Evolutionary conservation across 176 grass and related monocot genomes (phyloP), one percentile per base, ranked within the genome.

Genomic region (Hyparrhenia diplandra): DNA sequence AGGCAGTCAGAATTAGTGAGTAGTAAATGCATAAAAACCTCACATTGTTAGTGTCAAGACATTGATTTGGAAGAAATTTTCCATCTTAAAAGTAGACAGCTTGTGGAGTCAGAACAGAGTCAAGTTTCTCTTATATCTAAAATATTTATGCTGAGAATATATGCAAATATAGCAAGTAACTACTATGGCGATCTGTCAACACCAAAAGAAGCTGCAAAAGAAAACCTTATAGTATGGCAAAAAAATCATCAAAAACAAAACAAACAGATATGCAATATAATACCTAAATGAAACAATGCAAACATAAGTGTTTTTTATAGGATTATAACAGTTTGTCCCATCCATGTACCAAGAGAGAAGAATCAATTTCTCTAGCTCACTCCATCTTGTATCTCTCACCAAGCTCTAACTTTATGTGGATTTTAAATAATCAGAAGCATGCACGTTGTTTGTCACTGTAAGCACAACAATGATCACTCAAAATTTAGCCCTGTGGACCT

Each of bases 1-100:
- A 71, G 13, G 88, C 88, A 89, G 90, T 96, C 86, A 93, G 82
- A 69, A 93, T 90, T 85, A 90, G 87, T 90, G 60, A 90, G 78
- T 80, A 85, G 63, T 51, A 91, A 89, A 89, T 89, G 59, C 74
- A 86, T 81, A 71, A 39, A 91, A 79, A 75, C 75, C 78, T 42
- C 47, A 85, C 45, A 52, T 46, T 63, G 86, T 94, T 85, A 90
- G 85, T 83, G 57, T 46, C 76, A 74, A 81, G 76, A 83, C 52
- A 82, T 68, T 78, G 77, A 86, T 25, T 51, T 61, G n/a, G 77
- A 66, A 57, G 42, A 8, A 69, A 13, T 0, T 4, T 74, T 37
- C 70, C 4, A 58, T 60, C 74, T 24, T 83, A 46, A 74, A 62
- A 67, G 16, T 2, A 45, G 18, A 77, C 54, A 49, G 31, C 54